Base-by-base conservation (phyloP, 176 grass and related monocot genomes). In the Oryza rufipogon region DNA sequence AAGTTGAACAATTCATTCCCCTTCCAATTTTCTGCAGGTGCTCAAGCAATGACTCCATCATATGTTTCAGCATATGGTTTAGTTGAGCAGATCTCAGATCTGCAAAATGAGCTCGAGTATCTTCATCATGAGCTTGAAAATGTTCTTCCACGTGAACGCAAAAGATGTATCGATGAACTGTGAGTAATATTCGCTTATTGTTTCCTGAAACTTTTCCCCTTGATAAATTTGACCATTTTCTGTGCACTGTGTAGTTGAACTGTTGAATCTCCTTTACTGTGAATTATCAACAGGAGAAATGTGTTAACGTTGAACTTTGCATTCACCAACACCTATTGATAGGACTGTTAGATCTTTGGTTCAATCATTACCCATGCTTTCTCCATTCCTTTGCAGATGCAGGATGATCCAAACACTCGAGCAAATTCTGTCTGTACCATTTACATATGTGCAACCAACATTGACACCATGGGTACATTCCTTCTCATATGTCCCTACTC, bases 21-120 rank as follows among this genome's bases (percentile, higher is more conserved):
- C 22, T 78, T 69, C 63, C 39, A 65, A 74, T 61, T 48, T 77
- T 88, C 64, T 85, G 15, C 76, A 96, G 94, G 77, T 83, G 79
- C 80, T 71, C 91, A 93, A 81, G 49, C 73, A 73, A 46, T 77
- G 48, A 73, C 83, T 74, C 56, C 91, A 74, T 86, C 89, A 73
- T 93, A 95, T 93, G 89, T 98, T 72, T 98, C 92, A n/a, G 86
- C 89, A 74, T 92, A 93, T 83, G 91, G 91, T 64, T 90, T 98
- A 88, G 81, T 98, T 78, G 85, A 93, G 76, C 96, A 93, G 85
- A 90, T 98, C 83, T 85, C 79, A 68, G 77, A 81, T 38, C 83
- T 98, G 66, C 91, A 76, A 73, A 83, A 90, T 82, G 92, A 90
- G 52, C 92, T 95, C 56, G 67, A 73, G 6, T 77, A 88, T 83